Conservation (phyloP, 345 rosid species). For the Pugionium dolabratum region DNA sequence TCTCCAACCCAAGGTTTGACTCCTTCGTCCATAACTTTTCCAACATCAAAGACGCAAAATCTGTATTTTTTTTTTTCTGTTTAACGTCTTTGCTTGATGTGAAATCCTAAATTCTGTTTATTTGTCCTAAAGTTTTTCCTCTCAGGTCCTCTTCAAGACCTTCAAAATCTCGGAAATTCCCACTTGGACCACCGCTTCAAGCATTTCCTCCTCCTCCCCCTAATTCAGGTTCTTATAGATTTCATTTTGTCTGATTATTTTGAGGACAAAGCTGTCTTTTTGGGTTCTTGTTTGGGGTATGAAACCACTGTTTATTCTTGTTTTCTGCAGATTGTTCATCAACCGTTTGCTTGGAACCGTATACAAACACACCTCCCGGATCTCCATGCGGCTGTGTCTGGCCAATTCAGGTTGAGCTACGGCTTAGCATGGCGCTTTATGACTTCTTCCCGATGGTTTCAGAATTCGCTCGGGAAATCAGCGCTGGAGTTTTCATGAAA, state of each 20-base stretch:
- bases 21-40: slow-evolving; percentile 33
- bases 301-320: slow-evolving; percentile 26
- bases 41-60: not conserved
- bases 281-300: not conserved
- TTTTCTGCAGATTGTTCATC: slow-evolving; percentile 69
- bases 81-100: slow-evolving; percentile 21
- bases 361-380: slow-evolving; percentile 90
- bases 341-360: slow-evolving; percentile 74
- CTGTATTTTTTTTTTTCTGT: not conserved
- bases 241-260: not conserved
- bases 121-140: slow-evolving; percentile 45
- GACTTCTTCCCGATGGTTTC: slow-evolving; percentile 96
- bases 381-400: slow-evolving; percentile 90
- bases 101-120: slow-evolving; percentile 36
- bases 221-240: slow-evolving; percentile 59
- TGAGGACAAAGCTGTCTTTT: not conserved
- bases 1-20: slow-evolving; percentile 48
- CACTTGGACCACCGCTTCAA: slow-evolving; percentile 58
- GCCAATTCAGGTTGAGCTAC: slow-evolving; percentile 91
- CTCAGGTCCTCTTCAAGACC: slow-evolving; percentile 50
- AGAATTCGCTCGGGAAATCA: slow-evolving; percentile 76
- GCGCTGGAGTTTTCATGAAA: slow-evolving; percentile 87
- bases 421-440: slow-evolving; percentile 75
- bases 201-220: slow-evolving; percentile 96
- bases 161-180: slow-evolving; percentile 62